phyloP scores from a whole-genome alignment of 345 rosid genomes.

The Garcia nutans region DNA sequence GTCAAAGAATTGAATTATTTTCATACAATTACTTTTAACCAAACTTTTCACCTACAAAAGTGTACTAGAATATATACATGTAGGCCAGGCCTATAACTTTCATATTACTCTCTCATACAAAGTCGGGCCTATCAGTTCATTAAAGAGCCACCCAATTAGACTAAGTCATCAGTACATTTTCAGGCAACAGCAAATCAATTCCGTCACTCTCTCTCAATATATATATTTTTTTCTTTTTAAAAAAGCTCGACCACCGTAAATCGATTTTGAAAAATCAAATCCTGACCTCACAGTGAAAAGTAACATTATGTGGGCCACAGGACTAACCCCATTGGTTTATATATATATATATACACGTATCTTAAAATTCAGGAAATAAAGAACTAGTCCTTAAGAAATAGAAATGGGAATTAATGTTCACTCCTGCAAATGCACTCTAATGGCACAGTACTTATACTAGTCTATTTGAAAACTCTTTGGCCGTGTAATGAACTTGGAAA shows the following conservation, averaged over 20 bases:
- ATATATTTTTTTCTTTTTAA: no score
- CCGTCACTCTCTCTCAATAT: background rate
- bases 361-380: no score
- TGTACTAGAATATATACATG: background rate
- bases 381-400: background rate
- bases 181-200: background rate
- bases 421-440: no score
- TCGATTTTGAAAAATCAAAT: no score
- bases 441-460: background rate
- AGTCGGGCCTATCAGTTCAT: background rate
- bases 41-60: background rate
- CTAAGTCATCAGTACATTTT: background rate
- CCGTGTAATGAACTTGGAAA: constrained; percentile 20
- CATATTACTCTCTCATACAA: background rate
- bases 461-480: no score
- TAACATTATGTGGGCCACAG: no score
- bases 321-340: no score
- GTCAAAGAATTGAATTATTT: background rate
- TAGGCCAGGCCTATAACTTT: constrained; percentile 1
- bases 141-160: background rate
- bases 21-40: background rate
- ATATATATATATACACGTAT: no score
- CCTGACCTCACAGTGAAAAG: no score
- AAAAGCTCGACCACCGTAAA: no score
- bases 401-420: background rate